Evolutionary conservation across 2,329 filamentous ascomycete genomes (phyloP).

Genomic region (Nothopassalora personata): DNA sequence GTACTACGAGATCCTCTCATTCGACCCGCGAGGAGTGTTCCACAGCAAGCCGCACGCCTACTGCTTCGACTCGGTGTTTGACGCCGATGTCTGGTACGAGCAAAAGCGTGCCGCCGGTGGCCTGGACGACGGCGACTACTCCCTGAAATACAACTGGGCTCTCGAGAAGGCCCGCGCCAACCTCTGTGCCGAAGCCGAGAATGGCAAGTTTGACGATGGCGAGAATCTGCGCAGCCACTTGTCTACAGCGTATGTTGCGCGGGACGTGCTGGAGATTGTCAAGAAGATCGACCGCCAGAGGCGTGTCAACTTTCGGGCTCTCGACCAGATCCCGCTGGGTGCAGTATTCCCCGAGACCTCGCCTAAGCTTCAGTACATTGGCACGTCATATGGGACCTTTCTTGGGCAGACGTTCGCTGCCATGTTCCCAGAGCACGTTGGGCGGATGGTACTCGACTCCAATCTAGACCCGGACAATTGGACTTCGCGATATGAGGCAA

Average conservation of each 20-base stretch:
- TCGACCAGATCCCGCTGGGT: not conserved
- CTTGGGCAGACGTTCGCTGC: conserved; percentile 7
- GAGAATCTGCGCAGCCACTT: conserved; percentile 28
- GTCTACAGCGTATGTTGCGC: conserved; percentile 27
- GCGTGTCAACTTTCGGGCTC: not conserved
- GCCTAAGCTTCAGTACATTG: conserved; percentile 24
- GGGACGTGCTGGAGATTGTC: conserved; percentile 9
- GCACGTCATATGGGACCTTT: conserved; percentile 28
- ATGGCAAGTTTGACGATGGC: conserved; percentile 30
- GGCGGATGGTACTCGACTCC: conserved; percentile 2
- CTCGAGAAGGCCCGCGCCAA: conserved; percentile 32
- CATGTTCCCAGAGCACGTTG: conserved; percentile 6
- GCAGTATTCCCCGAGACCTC: not conserved
- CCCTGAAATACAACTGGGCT: conserved; percentile 33
- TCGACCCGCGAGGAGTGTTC: conserved; percentile 42
- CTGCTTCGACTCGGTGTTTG: conserved; percentile 29
- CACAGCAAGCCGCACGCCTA: conserved; percentile 31
- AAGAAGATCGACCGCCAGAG: not conserved
- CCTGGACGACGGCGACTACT: conserved; percentile 15
- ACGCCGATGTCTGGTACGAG: conserved; percentile 32
- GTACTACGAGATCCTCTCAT: conserved; percentile 42
- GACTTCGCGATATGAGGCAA: conserved; percentile 16
- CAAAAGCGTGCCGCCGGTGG: conserved; percentile 19
- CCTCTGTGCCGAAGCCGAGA: conserved; percentile 22
- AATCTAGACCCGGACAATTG: conserved; percentile 34